Base-by-base conservation (phyloP, 139 green algal genomes). In the Limnomonas spitsbergensis region DNA sequence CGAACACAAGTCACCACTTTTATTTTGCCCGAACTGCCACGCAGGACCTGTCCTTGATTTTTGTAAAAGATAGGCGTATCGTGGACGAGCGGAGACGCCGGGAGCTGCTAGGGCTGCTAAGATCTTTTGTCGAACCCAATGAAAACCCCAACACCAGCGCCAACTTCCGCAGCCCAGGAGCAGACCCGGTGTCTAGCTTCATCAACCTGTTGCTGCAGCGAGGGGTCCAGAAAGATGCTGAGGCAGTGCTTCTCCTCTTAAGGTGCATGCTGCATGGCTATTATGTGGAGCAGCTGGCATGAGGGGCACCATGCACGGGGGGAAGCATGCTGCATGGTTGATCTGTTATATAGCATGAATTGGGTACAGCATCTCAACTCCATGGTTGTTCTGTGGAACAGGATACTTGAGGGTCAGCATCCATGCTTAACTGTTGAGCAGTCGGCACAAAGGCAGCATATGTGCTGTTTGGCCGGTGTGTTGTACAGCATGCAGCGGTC, bases 141-240 rank as follows among this genome's bases (percentile, higher is more conserved):
- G 68, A 74, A 32, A 32, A 74, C 68, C 68, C 68, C 3, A 74
- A 74, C 36, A 24, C 4, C 9, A 77, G 70, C 70, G 4, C 70
- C 29, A 77, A 77, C 40, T 77, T 77, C 40, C 39, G 29, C n/a
- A 66, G 4, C 27, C 39, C 70, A 24, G 27, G 6, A 27, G 39
- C 39, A 20, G 70, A 77, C 40, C 70, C 39, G 4, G 40, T 77
- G 6, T 3, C 26, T 36, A 24, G 26, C 26, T 77, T 77, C 39
- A 35, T 40, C 1, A 69, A 73, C 29, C 47, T 69, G 20, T 75
- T 76, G 73, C 27, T 72, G 73, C 69, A 14, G 81, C 71, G 54
- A 77, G 54, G 3, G 71, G 66, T 27, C 75, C 76, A 75, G 81
- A 39, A n/a, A 14, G 70, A 77, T 35, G 35, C 70, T 14, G 70